Evolutionary conservation across 148 eudicot species (phyloP), one percentile per base, ranked within the genome.

Genomic region (Camellia sinensis): DNA sequence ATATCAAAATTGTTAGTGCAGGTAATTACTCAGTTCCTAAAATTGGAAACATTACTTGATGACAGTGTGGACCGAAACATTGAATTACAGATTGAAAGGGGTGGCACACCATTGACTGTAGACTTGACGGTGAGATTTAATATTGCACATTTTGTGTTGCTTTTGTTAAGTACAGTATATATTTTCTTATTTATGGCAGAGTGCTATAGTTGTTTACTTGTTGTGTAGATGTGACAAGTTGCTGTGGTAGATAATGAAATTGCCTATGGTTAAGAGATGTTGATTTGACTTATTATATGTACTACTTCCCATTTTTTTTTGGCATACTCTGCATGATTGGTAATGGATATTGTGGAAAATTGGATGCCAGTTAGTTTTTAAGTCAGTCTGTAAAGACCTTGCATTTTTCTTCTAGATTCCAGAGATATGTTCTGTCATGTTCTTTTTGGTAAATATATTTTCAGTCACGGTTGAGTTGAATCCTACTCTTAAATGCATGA

Each of bases 21-120:
- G 99, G 97, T 97, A 78, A 83, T 87, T 85, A 94, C 99, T 79
- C 98, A 92, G 84, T 97, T 97, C 84, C 90, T 94, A 79, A 88
- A 89, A 87, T 82, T 97, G 84, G 99, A 97, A 88, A 92, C 87
- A 76, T 79, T 92, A 84, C 85, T 97, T 80, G 97, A 97, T 85
- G 98, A 92, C 82, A 83, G 87, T 85, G 99, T 97, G 63, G 86
- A 80, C 82, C 86, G 86, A 83, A 87, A 85, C 71, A 83, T 97
- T 67, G 87, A 97, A 86, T 82, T 97, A 80, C 93, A 91, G 81
- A 87, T 97, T 86, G 94, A 97, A 88, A 92, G 99, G 86, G 99
- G 99, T 82, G 99, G 98, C 71, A 82, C 89, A 76, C 88, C 90
- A 17, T 87, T 92, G 80, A 88, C 92, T 37, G 87, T 94, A 22